Evolutionary conservation across 768 basidiomycete species (phyloP), one percentile per base, ranked within the genome.

Genomic region (Exidia glandulosa): DNA sequence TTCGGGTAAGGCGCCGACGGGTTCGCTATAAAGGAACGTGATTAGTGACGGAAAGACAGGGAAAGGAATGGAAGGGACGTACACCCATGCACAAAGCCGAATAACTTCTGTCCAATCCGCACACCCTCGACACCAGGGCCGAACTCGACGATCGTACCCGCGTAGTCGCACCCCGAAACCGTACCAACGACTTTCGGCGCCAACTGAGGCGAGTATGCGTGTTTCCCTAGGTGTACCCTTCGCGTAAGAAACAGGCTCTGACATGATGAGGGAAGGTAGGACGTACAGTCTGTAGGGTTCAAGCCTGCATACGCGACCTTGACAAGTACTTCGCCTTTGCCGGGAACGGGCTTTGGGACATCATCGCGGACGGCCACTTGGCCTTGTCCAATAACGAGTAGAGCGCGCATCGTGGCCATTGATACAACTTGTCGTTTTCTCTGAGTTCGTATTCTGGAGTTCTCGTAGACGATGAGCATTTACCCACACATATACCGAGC

Each of bases 11-110:
- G 14, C 9, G 61, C 45, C 36, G 34, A 31, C 14, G 16, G n/a
- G n/a, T n/a, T n/a, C n/a, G n/a, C n/a, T n/a, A n/a, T n/a, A n/a
- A n/a, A 30, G 10, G 10, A 33, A 30, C 16, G 56, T n/a, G n/a
- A 10, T 37, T n/a, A n/a, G n/a, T n/a, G n/a, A n/a, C n/a, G n/a
- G n/a, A n/a, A n/a, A n/a, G n/a, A n/a, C n/a, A n/a, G n/a, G n/a
- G n/a, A n/a, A n/a, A n/a, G n/a, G n/a, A n/a, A n/a, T 9, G 19
- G 19, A 37, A 37, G 32, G 59, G 63, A 66, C 37, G 57, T 50
- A 1, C 64, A 65, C 36, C 70, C 68, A 25, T 64, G 69, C 14
- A 69, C 60, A 48, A 66, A 65, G n/a, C 68, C 69, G 0, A 68
- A 67, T 41, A 68, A 68, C 36, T 60, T 63, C 33, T 68, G 66